A percentile compares a stretch with the other conserved stretches of the same genome.
Evolutionary conservation across 73 alveolate species (phyloP).

Genomic region (Paramecium biaurelia): DNA sequence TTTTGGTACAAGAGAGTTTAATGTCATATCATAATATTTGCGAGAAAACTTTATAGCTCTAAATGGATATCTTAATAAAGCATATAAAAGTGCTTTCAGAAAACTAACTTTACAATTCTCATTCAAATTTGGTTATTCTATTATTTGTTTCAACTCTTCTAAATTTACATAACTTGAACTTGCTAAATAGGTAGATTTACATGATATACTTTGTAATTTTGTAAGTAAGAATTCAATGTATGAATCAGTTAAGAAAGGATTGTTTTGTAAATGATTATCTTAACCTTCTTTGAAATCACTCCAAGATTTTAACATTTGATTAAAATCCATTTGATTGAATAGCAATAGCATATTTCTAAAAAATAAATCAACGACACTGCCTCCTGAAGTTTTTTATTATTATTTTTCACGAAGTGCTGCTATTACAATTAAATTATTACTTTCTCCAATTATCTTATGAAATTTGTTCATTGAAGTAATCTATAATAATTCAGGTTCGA

Average conservation of each 20-base stretch:
- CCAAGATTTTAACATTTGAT: slow-evolving; percentile 10
- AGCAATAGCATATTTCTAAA: background rate
- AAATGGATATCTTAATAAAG: slow-evolving; percentile 20
- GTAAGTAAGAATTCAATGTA: background rate
- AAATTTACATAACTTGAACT: background rate
- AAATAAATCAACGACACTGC: slow-evolving; percentile 40
- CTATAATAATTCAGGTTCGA: background rate
- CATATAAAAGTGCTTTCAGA: background rate
- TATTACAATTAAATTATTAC: background rate
- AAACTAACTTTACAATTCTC: background rate
- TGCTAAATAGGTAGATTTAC: background rate
- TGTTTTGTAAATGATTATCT: background rate
- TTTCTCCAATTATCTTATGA: slow-evolving; percentile 39
- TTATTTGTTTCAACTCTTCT: background rate
- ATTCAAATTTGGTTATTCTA: background rate
- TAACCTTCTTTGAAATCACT: background rate
- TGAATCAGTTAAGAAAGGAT: slow-evolving; percentile 31
- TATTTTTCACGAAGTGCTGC: background rate
- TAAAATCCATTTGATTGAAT: slow-evolving; percentile 28
- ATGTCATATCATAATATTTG: slow-evolving; percentile 15
- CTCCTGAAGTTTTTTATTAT: background rate
- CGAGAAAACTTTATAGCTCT: background rate
- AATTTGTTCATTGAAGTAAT: background rate
- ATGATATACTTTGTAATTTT: background rate
- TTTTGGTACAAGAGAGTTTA: background rate